phyloP scores from a whole-genome alignment of 768 basidiomycete species.

The Naganishia antarctica region DNA sequence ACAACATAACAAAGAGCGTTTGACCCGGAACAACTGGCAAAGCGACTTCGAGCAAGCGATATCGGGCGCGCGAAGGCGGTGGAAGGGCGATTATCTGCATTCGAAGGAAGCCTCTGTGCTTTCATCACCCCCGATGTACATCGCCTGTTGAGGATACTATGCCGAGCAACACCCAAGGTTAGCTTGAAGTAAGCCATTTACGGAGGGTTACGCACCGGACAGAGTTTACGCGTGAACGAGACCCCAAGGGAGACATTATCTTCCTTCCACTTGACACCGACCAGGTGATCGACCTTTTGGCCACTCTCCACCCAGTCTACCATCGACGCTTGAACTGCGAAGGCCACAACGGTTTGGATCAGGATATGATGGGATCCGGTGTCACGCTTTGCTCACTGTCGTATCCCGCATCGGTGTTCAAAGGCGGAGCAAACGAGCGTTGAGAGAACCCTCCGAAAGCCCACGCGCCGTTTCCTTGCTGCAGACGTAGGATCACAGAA shows the following conservation, averaged over 20 bases:
- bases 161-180: background rate
- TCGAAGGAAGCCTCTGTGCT: background rate
- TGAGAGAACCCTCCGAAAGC: background rate
- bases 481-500: background rate
- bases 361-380: too few relatives aligned
- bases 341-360: background rate
- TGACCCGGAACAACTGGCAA: too few relatives aligned
- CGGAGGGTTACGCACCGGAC: background rate
- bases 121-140: background rate
- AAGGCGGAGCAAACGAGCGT: background rate
- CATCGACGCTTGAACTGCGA: background rate
- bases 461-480: slow-evolving; percentile 6
- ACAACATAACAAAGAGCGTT: too few relatives aligned
- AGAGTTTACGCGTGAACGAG: slow-evolving; percentile 4
- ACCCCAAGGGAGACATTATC: background rate
- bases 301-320: slow-evolving; percentile 1
- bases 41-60: too few relatives aligned
- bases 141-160: slow-evolving; percentile 7
- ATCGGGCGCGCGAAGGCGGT: too few relatives aligned
- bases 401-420: background rate
- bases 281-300: background rate
- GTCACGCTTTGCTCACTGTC: slow-evolving; percentile 2
- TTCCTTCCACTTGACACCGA: background rate
- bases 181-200: background rate
- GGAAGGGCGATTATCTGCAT: background rate